Evolutionary conservation across 2,329 filamentous ascomycete species (phyloP).

Genomic region (Penicillium sp.): DNA sequence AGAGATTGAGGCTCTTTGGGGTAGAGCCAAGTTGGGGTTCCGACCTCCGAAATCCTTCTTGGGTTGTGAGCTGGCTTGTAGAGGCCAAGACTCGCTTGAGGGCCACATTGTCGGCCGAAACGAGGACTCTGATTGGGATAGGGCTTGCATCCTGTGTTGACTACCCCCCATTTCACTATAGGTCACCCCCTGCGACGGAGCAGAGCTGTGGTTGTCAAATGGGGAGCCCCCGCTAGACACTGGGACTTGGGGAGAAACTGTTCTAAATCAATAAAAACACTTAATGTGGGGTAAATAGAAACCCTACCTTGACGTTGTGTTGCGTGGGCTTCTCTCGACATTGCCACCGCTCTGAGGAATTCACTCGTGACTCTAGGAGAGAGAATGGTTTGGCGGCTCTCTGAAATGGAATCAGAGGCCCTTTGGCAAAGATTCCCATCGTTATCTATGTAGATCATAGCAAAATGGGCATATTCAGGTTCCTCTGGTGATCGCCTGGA

Average conservation of each 20-base stretch:
- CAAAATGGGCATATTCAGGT: constrained; percentile 30
- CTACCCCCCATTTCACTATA: neutral
- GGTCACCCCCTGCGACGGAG: constrained; percentile 4
- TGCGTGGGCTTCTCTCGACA: constrained; percentile 24
- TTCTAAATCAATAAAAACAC: neutral
- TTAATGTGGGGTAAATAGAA: neutral
- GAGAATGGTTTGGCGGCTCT: constrained; percentile 29
- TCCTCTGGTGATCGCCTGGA: constrained; percentile 25
- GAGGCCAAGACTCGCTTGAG: constrained; percentile 10
- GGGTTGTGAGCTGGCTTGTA: neutral
- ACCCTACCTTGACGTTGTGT: constrained; percentile 22
- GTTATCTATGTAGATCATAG: constrained; percentile 35
- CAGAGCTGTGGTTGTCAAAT: neutral
- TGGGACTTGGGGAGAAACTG: neutral
- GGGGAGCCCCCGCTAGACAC: constrained; percentile 3
- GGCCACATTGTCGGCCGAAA: constrained; percentile 17
- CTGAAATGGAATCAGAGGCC: constrained; percentile 32
- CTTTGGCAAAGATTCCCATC: constrained; percentile 33
- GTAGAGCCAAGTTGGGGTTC: constrained; percentile 22
- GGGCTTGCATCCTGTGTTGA: constrained; percentile 4
- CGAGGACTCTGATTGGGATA: neutral
- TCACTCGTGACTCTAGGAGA: constrained; percentile 31
- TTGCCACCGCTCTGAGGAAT: constrained; percentile 33
- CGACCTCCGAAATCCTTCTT: constrained; percentile 11
- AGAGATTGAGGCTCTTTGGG: constrained; percentile 28